A percentile compares a stretch with the other conserved stretches of the same genome.
These are phyloP conservation scores for Umbelopsis ramanniana DNA, from an alignment of 192 early-diverging fungal species.

Conservation along the genomic window DNA sequence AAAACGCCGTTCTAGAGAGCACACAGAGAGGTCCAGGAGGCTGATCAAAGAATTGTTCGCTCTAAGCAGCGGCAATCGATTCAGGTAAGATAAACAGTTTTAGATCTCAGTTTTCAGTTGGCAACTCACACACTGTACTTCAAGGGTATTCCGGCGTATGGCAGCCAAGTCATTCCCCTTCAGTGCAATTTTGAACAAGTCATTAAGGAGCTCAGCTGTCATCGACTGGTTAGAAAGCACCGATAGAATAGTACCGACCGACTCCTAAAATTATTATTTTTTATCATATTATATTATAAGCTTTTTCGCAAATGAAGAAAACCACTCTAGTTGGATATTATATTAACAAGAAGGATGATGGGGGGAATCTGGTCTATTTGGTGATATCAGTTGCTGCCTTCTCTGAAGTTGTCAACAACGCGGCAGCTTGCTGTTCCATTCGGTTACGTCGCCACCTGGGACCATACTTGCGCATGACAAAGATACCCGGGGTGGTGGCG, in stretches of 20 bases:
- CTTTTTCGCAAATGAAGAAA: no score
- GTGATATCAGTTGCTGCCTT: not conserved
- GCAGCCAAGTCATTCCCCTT: not conserved
- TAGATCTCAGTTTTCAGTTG: not conserved
- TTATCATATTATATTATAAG: no score
- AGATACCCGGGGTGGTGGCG: not conserved
- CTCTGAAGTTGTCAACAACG: not conserved
- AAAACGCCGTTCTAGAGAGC: not conserved
- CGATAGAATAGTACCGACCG: no score
- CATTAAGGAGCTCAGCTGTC: constrained; percentile 14
- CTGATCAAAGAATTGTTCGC: not conserved
- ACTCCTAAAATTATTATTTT: not conserved
- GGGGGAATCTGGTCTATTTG: no score
- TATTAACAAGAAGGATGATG: no score
- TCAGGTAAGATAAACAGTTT: not conserved
- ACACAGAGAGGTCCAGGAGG: constrained; percentile 5
- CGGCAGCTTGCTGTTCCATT: not conserved
- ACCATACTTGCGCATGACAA: constrained; percentile 16
- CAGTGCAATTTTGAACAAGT: constrained; percentile 21
- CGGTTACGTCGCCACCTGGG: constrained; percentile 1
- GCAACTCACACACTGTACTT: not conserved
- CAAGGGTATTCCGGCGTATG: not conserved
- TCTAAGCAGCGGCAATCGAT: not conserved
- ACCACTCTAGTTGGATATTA: no score
- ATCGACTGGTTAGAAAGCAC: constrained; percentile 16